These are phyloP conservation scores for Hanseniaspora hatyaiensis DNA, from an alignment of 805 yeast genomes.

Conservation along the genomic window DNA sequence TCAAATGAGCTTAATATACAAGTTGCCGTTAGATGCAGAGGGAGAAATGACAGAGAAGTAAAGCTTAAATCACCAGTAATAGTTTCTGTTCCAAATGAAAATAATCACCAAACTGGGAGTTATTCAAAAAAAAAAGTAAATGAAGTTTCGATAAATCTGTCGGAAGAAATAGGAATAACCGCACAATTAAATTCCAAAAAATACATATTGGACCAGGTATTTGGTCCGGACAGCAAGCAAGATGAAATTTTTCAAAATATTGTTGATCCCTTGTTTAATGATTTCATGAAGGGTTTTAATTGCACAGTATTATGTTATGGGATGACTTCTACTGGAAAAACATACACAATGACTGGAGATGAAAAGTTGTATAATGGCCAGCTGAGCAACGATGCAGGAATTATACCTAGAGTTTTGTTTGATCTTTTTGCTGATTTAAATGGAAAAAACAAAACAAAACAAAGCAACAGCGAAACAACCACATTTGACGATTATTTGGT, in stretches of 20 bases:
- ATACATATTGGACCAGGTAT: conserved; percentile 66
- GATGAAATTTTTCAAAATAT: conserved; percentile 50
- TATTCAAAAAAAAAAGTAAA: conserved; percentile 28
- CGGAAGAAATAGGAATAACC: conserved; percentile 32
- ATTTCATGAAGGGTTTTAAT: conserved; percentile 63
- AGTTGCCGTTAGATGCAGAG: conserved; percentile 55
- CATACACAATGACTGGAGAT: conserved; percentile 71
- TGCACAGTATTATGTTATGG: conserved; percentile 83
- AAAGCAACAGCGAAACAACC: conserved; percentile 18
- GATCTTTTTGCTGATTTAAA: conserved; percentile 45
- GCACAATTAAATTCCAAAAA: conserved; percentile 41
- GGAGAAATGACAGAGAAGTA: conserved; percentile 48
- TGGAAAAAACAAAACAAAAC: conserved; percentile 20
- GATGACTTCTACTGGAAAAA: conserved; percentile 85
- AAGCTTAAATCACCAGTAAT: conserved; percentile 49
- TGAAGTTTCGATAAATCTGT: conserved; percentile 39
- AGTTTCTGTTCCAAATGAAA: conserved; percentile 39
- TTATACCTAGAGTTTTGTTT: conserved; percentile 49
- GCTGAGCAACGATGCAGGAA: conserved; percentile 44
- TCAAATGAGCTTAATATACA: conserved; percentile 40
- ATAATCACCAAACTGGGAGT: neutral
- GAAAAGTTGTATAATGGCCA: conserved; percentile 28
- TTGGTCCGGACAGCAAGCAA: conserved; percentile 75
- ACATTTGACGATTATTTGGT: conserved; percentile 43
- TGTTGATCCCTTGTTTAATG: conserved; percentile 53